phyloP scores from a whole-genome alignment of 345 rosid genomes.

The Pugionium cornutum region DNA sequence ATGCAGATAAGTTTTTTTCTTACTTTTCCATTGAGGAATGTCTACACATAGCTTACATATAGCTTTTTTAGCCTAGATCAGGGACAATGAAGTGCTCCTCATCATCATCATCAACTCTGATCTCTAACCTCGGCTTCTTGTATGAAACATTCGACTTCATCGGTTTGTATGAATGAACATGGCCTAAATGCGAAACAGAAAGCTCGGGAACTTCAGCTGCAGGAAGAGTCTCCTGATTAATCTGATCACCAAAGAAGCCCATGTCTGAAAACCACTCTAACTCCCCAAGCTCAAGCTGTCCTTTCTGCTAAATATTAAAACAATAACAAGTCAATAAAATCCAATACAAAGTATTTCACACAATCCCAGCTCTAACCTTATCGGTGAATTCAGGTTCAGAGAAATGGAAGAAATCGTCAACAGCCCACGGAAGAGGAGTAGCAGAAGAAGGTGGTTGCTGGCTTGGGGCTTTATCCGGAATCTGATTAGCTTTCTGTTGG shows the following conservation, averaged over 20 bases:
- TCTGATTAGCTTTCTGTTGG: constrained; percentile 44
- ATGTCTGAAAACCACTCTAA: constrained; percentile 83
- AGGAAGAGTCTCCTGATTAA: constrained; percentile 58
- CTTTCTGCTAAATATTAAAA: constrained; percentile 53
- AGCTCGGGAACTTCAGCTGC: constrained; percentile 94
- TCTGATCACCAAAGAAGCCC: constrained; percentile 64
- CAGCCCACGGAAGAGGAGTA: constrained; percentile 62
- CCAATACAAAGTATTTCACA: background rate
- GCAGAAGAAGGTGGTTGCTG: constrained; percentile 46
- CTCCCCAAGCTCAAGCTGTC: constrained; percentile 72
- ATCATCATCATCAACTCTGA: constrained; percentile 55
- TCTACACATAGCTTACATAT: constrained; percentile 7
- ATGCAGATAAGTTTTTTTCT: constrained; percentile 21
- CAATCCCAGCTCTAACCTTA: constrained; percentile 54
- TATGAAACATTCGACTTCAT: constrained; percentile 51
- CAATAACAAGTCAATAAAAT: constrained; percentile 8
- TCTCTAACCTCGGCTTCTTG: constrained; percentile 79
- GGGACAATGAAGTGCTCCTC: constrained; percentile 90
- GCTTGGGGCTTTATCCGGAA: constrained; percentile 44
- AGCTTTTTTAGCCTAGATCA: constrained; percentile 61
- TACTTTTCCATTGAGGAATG: constrained; percentile 23
- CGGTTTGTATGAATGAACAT: constrained; percentile 47
- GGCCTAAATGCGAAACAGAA: constrained; percentile 45
- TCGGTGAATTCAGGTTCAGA: constrained; percentile 62
- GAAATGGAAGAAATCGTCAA: constrained; percentile 74